Evolutionary conservation across 257 asterid genomes (phyloP).

Genomic region (Solanum chiquidenum): DNA sequence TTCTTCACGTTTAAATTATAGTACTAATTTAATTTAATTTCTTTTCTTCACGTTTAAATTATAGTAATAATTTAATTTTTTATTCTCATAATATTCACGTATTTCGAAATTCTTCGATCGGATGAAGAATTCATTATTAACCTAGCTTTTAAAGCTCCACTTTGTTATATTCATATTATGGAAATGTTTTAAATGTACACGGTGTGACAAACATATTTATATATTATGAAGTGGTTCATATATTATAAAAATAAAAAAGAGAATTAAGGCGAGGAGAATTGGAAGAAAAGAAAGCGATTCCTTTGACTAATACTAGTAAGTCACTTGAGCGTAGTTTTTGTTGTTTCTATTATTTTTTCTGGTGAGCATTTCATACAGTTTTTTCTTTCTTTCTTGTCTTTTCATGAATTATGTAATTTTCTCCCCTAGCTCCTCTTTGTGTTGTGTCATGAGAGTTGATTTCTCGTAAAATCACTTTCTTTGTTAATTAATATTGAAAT

Average conservation of each 20-base stretch:
- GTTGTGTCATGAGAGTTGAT: background rate
- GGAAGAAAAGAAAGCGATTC: background rate
- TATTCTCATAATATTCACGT: background rate
- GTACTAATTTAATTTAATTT: background rate
- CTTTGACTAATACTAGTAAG: background rate
- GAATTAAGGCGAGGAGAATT: background rate
- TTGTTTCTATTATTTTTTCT: background rate
- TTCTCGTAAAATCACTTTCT: background rate
- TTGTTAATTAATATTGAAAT: background rate
- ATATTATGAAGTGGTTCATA: background rate
- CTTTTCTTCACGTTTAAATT: background rate
- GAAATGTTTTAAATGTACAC: background rate
- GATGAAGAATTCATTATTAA: background rate
- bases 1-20: background rate
- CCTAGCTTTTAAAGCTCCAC: background rate
- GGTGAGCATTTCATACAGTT: background rate
- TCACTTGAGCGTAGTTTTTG: background rate
- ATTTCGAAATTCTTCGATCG: background rate
- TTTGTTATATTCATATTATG: background rate
- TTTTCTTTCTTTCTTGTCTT: background rate
- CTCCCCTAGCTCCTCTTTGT: background rate
- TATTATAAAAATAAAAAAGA: background rate
- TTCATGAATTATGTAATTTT: background rate
- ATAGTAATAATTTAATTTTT: background rate
- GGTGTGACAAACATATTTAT: background rate